A percentile compares a stretch with the other conserved stretches of the same genome.
Conservation (phyloP, 148 eudicot genomes). For the Fagopyrum tataricum region DNA sequence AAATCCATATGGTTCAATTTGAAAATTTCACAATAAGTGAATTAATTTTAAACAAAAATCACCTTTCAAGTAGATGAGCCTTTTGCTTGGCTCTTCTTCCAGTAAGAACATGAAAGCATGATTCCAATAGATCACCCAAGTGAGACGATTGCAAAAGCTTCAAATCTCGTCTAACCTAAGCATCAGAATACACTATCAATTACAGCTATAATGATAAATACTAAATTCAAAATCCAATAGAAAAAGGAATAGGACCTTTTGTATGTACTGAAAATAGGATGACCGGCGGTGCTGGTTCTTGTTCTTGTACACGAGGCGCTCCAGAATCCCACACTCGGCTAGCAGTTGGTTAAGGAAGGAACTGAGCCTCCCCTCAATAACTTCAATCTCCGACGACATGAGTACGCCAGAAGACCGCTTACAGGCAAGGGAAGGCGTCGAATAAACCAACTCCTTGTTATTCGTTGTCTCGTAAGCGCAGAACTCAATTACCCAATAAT, state of each 20-base stretch:
- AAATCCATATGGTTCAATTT: not conserved
- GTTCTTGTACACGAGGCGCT: conserved; percentile 74
- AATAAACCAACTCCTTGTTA: no score
- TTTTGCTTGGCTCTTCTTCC: conserved; percentile 68
- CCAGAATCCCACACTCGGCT: conserved; percentile 64
- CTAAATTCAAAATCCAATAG: not conserved
- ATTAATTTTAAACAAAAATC: not conserved
- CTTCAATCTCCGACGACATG: conserved; percentile 35
- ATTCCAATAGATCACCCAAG: conserved; percentile 55
- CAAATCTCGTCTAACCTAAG: conserved; percentile 78
- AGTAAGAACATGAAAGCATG: conserved; percentile 54
- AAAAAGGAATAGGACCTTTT: conserved; percentile 43
- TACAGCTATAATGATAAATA: not conserved
- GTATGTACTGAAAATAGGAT: conserved; percentile 70
- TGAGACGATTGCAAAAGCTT: conserved; percentile 60
- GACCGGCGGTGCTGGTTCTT: conserved; percentile 91
- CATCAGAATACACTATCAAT: not conserved
- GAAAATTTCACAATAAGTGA: no score
- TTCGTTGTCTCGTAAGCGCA: no score
- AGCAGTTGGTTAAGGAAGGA: conserved; percentile 58
- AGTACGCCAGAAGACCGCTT: not conserved
- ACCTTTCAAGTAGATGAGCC: conserved; percentile 84
- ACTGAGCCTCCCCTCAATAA: conserved; percentile 51
- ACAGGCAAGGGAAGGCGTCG: not conserved
- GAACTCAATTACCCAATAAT: no score